Evolutionary conservation across 2,329 filamentous ascomycete genomes (phyloP), one percentile per base, ranked within the genome.

Genomic region (Seiridium unicorne): DNA sequence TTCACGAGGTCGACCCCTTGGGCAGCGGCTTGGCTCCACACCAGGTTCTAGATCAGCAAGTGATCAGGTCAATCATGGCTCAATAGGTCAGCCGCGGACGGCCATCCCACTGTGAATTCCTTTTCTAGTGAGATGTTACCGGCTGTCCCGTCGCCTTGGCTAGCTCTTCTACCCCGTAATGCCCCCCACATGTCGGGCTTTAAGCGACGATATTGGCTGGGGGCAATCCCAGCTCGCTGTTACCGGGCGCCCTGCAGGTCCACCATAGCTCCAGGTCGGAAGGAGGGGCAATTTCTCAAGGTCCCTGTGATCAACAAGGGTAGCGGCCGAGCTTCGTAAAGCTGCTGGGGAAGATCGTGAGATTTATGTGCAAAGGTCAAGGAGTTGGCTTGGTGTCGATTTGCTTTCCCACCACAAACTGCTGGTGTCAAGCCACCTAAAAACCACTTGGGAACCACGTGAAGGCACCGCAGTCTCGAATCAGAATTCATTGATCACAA

Each of bases 101-200:
- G 47, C 36, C 18, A 59, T 59, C 57, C 48, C 57, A 54, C 57
- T 54, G 49, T 54, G 44, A 46, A 59, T 10, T n/a, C 34, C 31
- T n/a, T 18, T 10, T 32, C 32, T 32, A 32, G 46, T 42, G 55
- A 10, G 42, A 6, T 9, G 32, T 18, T 35, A 13, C 44, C 40
- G 44, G 13, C 44, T 34, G 13, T 18, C 11, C 31, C 31, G 44
- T 53, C 18, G 11, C 49, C 8, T 18, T 35, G 31, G 32, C 35
- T 49, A 13, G 3, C 26, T 49, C 47, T 32, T 32, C 18, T 26
- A 26, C 18, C 18, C 51, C 51, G 9, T 44, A 7, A 9, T n/a
- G 7, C 26, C 26, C 44, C 47, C 56, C 56, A 58, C 56, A 58
- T 51, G 56, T 51, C 7, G 34, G 31, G 11, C 32, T 38, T 18